phyloP scores from a whole-genome alignment of 352 stramenopile species.

The Blastocystis sp. region DNA sequence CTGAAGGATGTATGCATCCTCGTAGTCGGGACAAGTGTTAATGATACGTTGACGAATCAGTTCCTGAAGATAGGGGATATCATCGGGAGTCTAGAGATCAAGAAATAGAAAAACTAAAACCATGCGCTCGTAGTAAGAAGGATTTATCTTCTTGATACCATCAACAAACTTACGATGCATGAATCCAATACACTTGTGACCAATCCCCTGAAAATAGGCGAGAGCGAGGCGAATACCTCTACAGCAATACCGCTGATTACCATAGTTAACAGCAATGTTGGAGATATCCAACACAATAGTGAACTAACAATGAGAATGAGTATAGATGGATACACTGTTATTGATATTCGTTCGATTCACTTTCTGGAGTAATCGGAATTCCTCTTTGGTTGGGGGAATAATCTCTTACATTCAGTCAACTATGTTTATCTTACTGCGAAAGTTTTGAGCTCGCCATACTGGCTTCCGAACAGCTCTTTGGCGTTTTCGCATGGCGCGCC shows the following conservation, averaged over 20 bases:
- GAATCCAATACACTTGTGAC: slow-evolving; percentile 1
- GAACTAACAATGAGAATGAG: neutral
- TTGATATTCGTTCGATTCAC: slow-evolving; percentile 46
- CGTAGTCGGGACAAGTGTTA: slow-evolving; percentile 3
- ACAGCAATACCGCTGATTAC: slow-evolving; percentile 1
- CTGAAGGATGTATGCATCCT: slow-evolving; percentile 30
- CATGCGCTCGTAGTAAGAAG: slow-evolving; percentile 13
- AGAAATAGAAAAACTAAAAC: neutral
- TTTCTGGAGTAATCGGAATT: slow-evolving; percentile 34
- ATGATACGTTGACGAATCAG: neutral
- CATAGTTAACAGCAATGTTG: slow-evolving; percentile 42
- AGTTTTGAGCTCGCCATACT: slow-evolving; percentile 11
- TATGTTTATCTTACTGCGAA: neutral
- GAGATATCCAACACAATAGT: slow-evolving; percentile 23
- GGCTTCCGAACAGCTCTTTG: neutral
- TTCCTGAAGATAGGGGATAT: slow-evolving; percentile 9
- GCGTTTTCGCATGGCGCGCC: neutral
- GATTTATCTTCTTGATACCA: slow-evolving; percentile 24
- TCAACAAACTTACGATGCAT: slow-evolving; percentile 36
- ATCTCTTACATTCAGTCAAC: neutral
- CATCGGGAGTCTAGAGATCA: slow-evolving; percentile 29
- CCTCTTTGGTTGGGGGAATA: slow-evolving; percentile 7
- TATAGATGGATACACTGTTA: neutral
- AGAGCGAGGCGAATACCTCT: neutral
- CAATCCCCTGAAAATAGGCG: neutral